phyloP scores from a whole-genome alignment of 1,284 basidiomycete genomes.

The Fomitopsis betulina region DNA sequence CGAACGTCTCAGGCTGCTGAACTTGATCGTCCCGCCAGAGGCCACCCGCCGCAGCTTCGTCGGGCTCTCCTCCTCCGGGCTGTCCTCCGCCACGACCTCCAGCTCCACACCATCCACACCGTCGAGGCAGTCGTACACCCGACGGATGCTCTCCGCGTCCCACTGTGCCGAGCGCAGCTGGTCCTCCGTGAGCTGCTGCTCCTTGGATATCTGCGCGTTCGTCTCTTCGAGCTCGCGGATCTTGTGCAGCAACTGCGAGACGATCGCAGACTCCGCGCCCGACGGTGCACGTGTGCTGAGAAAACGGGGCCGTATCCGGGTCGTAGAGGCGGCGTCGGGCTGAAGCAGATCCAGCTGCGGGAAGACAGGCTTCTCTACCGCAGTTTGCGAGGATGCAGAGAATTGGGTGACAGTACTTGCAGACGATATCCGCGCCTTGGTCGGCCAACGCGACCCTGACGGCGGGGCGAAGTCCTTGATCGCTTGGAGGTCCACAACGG shows the following conservation, averaged over 20 bases:
- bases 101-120: slow-evolving; percentile 47
- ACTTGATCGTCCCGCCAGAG: slow-evolving; percentile 33
- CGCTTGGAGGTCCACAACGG: slow-evolving; percentile 14
- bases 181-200: slow-evolving; percentile 58
- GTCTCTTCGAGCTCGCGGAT: slow-evolving; percentile 76
- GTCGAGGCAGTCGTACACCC: slow-evolving; percentile 66
- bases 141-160: slow-evolving; percentile 66
- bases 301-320: not conserved
- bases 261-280: slow-evolving; percentile 46
- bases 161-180: slow-evolving; percentile 64
- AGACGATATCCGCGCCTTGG: not conserved
- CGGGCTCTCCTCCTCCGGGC: slow-evolving; percentile 10
- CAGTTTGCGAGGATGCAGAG: not conserved
- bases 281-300: slow-evolving; percentile 1
- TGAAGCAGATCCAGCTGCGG: not conserved
- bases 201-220: slow-evolving; percentile 63
- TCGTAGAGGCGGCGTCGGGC: not conserved
- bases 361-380: not conserved
- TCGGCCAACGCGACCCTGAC: slow-evolving; percentile 18
- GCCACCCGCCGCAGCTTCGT: not conserved
- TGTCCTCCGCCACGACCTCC: slow-evolving; percentile 37
- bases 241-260: slow-evolving; percentile 71
- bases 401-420: not conserved
- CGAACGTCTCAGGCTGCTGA: slow-evolving; percentile 39
- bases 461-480: slow-evolving; percentile 60